phyloP scores from a whole-genome alignment of 768 basidiomycete genomes.

The Pleurotus tuoliensis region DNA sequence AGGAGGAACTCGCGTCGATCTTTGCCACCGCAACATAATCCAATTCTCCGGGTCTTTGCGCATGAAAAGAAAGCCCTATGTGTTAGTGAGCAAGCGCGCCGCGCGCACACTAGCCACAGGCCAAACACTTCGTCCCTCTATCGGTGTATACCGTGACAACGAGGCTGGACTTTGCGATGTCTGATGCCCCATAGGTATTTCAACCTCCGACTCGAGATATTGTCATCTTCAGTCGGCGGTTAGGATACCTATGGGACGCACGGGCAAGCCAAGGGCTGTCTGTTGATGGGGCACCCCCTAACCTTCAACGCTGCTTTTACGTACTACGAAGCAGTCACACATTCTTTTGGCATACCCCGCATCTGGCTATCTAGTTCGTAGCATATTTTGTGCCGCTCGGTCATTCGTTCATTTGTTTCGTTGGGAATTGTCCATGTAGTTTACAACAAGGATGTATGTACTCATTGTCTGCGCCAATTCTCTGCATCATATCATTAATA shows the following conservation, averaged over 20 bases:
- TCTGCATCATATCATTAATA: no score
- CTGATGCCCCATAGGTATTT: not conserved
- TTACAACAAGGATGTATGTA: constrained; percentile 8
- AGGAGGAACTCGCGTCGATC: constrained; percentile 78
- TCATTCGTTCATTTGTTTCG: constrained; percentile 1
- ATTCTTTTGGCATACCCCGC: not conserved
- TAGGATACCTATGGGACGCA: not conserved
- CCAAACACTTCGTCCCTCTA: not conserved
- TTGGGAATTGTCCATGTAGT: constrained; percentile 3
- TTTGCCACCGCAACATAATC: constrained; percentile 26
- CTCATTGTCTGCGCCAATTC: not conserved
- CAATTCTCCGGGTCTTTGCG: not conserved
- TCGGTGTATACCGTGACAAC: not conserved
- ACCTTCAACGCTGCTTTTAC: not conserved
- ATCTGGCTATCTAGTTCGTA: not conserved
- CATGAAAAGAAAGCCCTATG: not conserved
- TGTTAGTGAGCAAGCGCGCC: not conserved
- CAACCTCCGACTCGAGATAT: not conserved
- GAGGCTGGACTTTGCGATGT: not conserved
- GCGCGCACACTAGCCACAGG: not conserved
- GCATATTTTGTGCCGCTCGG: not conserved
- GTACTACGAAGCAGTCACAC: not conserved
- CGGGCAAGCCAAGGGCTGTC: not conserved
- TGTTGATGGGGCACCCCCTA: not conserved
- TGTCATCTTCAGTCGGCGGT: not conserved